Evolutionary conservation across 768 basidiomycete species (phyloP).

Genomic region (Rubroboletus satanas): DNA sequence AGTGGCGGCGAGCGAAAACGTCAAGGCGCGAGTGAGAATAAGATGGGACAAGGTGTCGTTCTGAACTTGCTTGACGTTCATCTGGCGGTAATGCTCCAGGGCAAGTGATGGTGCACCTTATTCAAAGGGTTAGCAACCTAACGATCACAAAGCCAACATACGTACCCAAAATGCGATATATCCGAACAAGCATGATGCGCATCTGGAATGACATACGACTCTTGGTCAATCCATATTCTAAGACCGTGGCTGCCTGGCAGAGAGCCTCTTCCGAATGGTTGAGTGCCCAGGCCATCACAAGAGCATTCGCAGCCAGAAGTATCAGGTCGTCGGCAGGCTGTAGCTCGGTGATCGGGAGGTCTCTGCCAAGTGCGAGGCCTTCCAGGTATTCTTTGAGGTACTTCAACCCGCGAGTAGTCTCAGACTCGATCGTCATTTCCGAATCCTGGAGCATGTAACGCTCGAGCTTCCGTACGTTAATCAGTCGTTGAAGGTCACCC

Average conservation of each 20-base stretch:
- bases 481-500: constrained; percentile 57
- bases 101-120: constrained; percentile 70
- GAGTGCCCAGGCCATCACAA: constrained; percentile 61
- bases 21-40: constrained; percentile 69
- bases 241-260: constrained; percentile 55
- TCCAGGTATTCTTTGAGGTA: constrained; percentile 63
- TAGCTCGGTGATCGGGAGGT: constrained; percentile 69
- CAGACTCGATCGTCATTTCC: constrained; percentile 54
- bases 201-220: constrained; percentile 81
- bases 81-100: constrained; percentile 71
- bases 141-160: background rate
- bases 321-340: constrained; percentile 87
- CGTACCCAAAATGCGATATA: constrained; percentile 79
- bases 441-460: constrained; percentile 52
- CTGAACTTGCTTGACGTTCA: constrained; percentile 83
- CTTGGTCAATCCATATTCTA: constrained; percentile 68
- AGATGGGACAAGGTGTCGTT: constrained; percentile 87
- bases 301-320: constrained; percentile 65
- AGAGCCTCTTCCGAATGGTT: constrained; percentile 55
- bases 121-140: background rate
- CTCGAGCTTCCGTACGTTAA: constrained; percentile 73
- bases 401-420: constrained; percentile 46
- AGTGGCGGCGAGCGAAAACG: constrained; percentile 70
- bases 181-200: constrained; percentile 69
- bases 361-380: constrained; percentile 61